These are phyloP conservation scores for Phytophthora vignae DNA, from an alignment of 352 stramenopile species.

Conservation along the genomic window DNA sequence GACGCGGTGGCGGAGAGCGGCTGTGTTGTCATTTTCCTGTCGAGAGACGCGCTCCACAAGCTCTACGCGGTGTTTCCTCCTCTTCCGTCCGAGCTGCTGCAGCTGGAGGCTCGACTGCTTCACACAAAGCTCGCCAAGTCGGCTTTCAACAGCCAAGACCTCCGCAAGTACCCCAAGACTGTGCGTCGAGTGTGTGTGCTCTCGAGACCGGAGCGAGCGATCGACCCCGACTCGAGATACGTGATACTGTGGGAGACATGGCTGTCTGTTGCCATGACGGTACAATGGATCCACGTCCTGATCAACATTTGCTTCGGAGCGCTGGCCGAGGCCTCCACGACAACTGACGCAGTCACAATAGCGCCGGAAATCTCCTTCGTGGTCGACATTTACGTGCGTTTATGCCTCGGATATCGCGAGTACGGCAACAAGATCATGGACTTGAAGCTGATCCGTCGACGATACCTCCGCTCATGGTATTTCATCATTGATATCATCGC, in stretches of 20 bases:
- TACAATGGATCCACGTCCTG: conserved; percentile 49
- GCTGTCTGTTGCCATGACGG: conserved; percentile 40
- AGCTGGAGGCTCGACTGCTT: conserved; percentile 50
- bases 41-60: conserved; percentile 40
- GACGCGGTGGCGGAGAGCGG: conserved; percentile 50
- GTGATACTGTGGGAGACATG: conserved; percentile 40
- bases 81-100: conserved; percentile 44
- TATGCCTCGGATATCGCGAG: conserved; percentile 53
- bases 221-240: conserved; percentile 48
- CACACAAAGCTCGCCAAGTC: conserved; percentile 48
- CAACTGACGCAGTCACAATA: conserved; percentile 32
- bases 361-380: conserved; percentile 47
- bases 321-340: neutral
- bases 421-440: conserved; percentile 76
- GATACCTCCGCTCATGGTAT: conserved; percentile 47
- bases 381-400: conserved; percentile 55
- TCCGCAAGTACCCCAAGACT: neutral
- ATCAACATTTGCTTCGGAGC: conserved; percentile 52
- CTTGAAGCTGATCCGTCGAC: conserved; percentile 35
- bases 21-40: conserved; percentile 57
- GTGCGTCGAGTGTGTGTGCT: conserved; percentile 1
- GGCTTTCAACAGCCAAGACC: conserved; percentile 7
- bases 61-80: conserved; percentile 57
- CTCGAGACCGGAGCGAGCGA: conserved; percentile 7
- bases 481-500: conserved; percentile 54